Evolutionary conservation across 768 basidiomycete species (phyloP).

Genomic region (Dacryopinax primogenitus): DNA sequence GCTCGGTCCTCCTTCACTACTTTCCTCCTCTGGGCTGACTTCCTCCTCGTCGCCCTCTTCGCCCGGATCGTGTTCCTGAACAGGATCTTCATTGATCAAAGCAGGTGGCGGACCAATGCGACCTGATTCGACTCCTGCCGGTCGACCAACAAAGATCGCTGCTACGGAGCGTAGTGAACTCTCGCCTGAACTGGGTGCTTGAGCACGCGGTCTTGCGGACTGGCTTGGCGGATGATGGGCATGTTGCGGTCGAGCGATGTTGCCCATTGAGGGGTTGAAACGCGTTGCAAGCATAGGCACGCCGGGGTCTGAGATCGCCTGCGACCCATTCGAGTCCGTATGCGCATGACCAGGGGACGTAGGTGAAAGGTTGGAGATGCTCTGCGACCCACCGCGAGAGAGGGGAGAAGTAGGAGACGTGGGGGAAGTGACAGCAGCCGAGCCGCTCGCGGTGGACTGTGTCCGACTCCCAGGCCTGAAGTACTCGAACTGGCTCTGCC

Average conservation of each 20-base stretch:
- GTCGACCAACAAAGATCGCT: background rate
- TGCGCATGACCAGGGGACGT: background rate
- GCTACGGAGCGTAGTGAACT: background rate
- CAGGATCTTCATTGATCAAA: background rate
- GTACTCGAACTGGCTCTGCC: background rate
- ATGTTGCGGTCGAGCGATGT: background rate
- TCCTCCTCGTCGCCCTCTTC: constrained; percentile 7
- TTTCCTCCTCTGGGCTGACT: background rate
- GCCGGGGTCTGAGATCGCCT: background rate
- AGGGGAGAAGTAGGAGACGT: background rate
- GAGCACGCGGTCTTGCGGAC: background rate
- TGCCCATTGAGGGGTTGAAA: background rate
- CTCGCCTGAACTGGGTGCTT: background rate
- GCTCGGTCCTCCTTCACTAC: background rate
- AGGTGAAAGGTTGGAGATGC: background rate
- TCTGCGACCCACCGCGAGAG: background rate
- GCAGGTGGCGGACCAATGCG: background rate
- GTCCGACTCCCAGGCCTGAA: background rate
- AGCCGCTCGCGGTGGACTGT: constrained; percentile 7
- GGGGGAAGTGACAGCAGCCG: background rate
- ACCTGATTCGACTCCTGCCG: background rate
- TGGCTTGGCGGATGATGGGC: constrained; percentile 4
- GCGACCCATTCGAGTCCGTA: background rate
- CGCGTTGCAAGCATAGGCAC: constrained; percentile 2
- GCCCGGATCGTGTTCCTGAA: background rate